Conservation (phyloP, 495 filamentous ascomycete genomes). For the Penicillium herquei region DNA sequence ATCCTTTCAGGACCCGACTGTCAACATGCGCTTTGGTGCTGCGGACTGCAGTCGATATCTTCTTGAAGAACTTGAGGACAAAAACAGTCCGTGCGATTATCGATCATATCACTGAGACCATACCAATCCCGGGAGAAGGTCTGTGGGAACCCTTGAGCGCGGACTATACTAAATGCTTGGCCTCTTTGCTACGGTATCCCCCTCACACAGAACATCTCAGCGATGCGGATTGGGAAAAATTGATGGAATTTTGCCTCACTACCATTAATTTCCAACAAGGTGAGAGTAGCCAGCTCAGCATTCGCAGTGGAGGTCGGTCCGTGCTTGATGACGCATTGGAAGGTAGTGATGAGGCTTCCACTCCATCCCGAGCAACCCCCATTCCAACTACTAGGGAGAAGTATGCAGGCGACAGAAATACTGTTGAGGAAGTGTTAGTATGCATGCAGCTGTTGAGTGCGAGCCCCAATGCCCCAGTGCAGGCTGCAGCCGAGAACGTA, state of each 20-base stretch:
- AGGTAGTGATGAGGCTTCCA: conserved; percentile 26
- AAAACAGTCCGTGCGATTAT: conserved; percentile 77
- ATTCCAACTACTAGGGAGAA: conserved; percentile 26
- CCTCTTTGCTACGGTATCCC: conserved; percentile 63
- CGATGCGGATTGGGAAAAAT: conserved; percentile 63
- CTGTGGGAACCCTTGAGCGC: conserved; percentile 69
- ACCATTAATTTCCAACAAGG: conserved; percentile 21
- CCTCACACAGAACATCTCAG: conserved; percentile 77
- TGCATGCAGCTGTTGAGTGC: conserved; percentile 66
- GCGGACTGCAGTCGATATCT: conserved; percentile 66
- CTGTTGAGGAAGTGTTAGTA: conserved; percentile 57
- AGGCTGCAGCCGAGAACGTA: conserved; percentile 55
- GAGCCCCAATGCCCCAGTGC: conserved; percentile 69
- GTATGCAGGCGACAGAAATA: conserved; percentile 28
- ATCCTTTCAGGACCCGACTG: conserved; percentile 55
- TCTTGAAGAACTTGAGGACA: conserved; percentile 62
- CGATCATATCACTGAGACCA: conserved; percentile 75
- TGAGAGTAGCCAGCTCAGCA: conserved; percentile 29
- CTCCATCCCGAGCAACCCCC: conserved; percentile 35
- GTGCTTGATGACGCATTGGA: conserved; percentile 26
- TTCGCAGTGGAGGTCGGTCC: conserved; percentile 27
- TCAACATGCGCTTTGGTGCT: conserved; percentile 69
- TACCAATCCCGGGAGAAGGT: conserved; percentile 57
- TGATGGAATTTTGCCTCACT: conserved; percentile 63
- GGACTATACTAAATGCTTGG: conserved; percentile 76